These are phyloP conservation scores for Recurvomyces mirabilis DNA, from an alignment of 495 filamentous ascomycete species.

Conservation along the genomic window DNA sequence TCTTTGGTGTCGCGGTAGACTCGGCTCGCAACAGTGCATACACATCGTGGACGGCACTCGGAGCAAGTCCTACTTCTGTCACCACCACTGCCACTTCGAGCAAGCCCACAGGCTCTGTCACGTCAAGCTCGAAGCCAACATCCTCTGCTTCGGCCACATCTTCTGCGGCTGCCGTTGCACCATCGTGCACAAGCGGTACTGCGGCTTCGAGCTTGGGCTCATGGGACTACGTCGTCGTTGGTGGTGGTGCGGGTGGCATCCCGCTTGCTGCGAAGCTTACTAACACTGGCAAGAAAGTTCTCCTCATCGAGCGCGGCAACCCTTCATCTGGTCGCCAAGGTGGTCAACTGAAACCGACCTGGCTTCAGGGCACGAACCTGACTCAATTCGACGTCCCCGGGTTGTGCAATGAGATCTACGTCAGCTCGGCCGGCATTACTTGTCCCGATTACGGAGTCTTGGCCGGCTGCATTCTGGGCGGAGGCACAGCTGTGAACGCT, in stretches of 20 bases:
- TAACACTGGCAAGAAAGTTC: conserved; percentile 48
- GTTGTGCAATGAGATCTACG: conserved; percentile 59
- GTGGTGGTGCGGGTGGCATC: conserved; percentile 52
- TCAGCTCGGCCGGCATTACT: conserved; percentile 47
- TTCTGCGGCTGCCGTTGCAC: conserved; percentile 18
- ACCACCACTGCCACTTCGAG: conserved; percentile 12
- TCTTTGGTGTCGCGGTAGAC: conserved; percentile 33
- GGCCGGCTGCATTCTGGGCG: conserved; percentile 66
- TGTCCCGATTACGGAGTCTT: conserved; percentile 60
- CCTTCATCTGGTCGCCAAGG: conserved; percentile 47
- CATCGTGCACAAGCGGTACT: conserved; percentile 32
- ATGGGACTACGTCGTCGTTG: conserved; percentile 59
- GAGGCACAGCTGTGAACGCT: conserved; percentile 56
- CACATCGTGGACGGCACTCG: conserved; percentile 31
- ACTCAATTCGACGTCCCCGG: conserved; percentile 70
- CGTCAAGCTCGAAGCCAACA: background rate
- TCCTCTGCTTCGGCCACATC: background rate
- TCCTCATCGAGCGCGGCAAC: conserved; percentile 56
- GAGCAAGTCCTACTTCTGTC: conserved; percentile 31
- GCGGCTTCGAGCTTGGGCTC: conserved; percentile 29
- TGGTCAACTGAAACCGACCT: conserved; percentile 46
- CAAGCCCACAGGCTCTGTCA: background rate
- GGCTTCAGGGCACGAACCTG: conserved; percentile 54
- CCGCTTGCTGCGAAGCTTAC: conserved; percentile 52
- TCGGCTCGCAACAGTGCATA: conserved; percentile 37